A percentile compares a stretch with the other conserved stretches of the same genome.
Evolutionary conservation across 192 early-diverging fungal species (phyloP).

Genomic region (Linnemannia schmuckeri): DNA sequence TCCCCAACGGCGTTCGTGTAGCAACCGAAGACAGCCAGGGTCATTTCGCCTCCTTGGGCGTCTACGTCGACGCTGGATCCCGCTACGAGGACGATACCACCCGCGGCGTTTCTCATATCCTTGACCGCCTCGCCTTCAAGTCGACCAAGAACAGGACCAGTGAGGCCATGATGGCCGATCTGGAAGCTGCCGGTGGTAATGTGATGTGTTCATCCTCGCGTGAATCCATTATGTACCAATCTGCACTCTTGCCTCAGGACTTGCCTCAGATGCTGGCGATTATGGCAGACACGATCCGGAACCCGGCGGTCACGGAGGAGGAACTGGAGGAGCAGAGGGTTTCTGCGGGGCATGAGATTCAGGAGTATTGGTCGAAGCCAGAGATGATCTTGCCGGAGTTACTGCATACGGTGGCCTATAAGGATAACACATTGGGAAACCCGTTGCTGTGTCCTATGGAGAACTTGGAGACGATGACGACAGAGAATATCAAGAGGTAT

Average conservation of each 20-base stretch:
- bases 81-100: slow-evolving; percentile 82
- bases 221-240: slow-evolving; percentile 97
- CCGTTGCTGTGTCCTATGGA: slow-evolving; percentile 80
- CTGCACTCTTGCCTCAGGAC: slow-evolving; percentile 90
- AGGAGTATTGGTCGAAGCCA: slow-evolving; percentile 87
- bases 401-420: slow-evolving; percentile 87
- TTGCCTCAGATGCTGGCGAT: slow-evolving; percentile 76
- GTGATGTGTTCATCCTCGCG: slow-evolving; percentile 90
- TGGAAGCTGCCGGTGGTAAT: slow-evolving; percentile 92
- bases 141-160: slow-evolving; percentile 79
- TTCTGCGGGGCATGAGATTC: slow-evolving; percentile 87
- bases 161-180: slow-evolving; percentile 77
- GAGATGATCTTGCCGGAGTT: slow-evolving; percentile 90
- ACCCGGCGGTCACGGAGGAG: slow-evolving; percentile 76
- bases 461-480: slow-evolving; percentile 75
- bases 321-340: slow-evolving; percentile 88
- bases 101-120: slow-evolving; percentile 84
- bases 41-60: slow-evolving; percentile 92
- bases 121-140: slow-evolving; percentile 96
- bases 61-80: slow-evolving; percentile 92
- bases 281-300: slow-evolving; percentile 85
- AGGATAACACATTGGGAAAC: slow-evolving; percentile 84
- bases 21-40: slow-evolving; percentile 85
- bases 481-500: slow-evolving; percentile 77
- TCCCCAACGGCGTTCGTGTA: slow-evolving; percentile 92